These are phyloP conservation scores for Tetrahymena borealis DNA, from an alignment of 73 alveolate genomes.

Conservation along the genomic window DNA sequence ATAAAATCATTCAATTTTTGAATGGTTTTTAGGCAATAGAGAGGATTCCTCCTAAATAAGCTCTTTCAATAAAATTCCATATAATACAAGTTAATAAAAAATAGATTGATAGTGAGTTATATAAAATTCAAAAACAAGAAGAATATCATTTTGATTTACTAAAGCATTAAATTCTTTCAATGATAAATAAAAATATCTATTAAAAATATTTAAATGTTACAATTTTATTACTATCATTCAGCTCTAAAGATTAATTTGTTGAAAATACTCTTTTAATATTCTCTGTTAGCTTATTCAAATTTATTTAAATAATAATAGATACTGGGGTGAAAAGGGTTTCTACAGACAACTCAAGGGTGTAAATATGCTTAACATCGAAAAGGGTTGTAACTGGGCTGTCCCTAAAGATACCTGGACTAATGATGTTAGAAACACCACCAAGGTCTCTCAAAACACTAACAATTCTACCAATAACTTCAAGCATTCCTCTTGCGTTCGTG, in stretches of 20 bases:
- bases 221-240: too few species aligned
- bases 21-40: too few species aligned
- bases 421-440: slow-evolving; percentile 16
- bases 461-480: background rate
- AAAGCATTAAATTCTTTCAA: too few species aligned
- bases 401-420: slow-evolving; percentile 71
- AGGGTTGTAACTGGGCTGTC: slow-evolving; percentile 54
- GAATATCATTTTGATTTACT: too few species aligned
- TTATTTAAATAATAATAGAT: slow-evolving; percentile 11
- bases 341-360: slow-evolving; percentile 67
- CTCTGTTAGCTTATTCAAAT: background rate
- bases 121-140: too few species aligned
- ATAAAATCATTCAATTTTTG: too few species aligned
- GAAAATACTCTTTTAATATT: background rate
- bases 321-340: slow-evolving; percentile 78
- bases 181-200: too few species aligned
- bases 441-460: slow-evolving; percentile 45
- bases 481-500: slow-evolving; percentile 33
- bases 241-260: background rate
- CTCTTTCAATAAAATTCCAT: too few species aligned
- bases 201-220: too few species aligned
- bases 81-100: too few species aligned
- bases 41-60: too few species aligned
- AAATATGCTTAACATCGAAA: slow-evolving; percentile 56
- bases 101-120: too few species aligned